Percentiles rank a stretch among this genome's conserved stretches.
phyloP scores from a whole-genome alignment of 768 basidiomycete genomes.

The Royoungia palumana region DNA sequence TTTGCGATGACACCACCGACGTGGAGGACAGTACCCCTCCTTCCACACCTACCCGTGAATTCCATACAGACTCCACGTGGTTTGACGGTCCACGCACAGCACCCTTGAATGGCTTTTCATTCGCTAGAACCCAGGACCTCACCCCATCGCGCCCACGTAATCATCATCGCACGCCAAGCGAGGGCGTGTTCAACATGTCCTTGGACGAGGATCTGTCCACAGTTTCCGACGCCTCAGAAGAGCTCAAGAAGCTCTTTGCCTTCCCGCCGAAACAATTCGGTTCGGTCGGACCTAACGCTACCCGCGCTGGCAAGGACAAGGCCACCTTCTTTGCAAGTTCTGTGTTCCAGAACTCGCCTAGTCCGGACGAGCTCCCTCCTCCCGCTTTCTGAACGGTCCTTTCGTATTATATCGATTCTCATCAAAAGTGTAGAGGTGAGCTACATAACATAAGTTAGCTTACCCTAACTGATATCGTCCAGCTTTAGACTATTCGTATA shows the following conservation, averaged over 20 bases:
- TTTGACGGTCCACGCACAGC: conserved; percentile 50
- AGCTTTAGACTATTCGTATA: conserved; percentile 39
- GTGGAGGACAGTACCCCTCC: conserved; percentile 41
- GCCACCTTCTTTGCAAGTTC: conserved; percentile 73
- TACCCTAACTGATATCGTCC: background rate
- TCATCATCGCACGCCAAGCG: conserved; percentile 64
- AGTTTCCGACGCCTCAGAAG: conserved; percentile 39
- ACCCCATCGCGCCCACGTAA: conserved; percentile 39
- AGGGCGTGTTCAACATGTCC: conserved; percentile 72
- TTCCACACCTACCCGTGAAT: conserved; percentile 53
- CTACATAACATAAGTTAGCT: background rate
- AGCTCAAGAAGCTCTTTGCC: conserved; percentile 33
- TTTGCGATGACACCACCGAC: conserved; percentile 72
- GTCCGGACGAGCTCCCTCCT: conserved; percentile 75
- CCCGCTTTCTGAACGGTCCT: conserved; percentile 52
- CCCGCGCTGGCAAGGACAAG: conserved; percentile 31
- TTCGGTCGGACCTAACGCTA: conserved; percentile 26
- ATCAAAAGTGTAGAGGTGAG: conserved; percentile 42
- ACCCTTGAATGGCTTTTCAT: conserved; percentile 40
- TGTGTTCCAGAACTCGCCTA: conserved; percentile 82
- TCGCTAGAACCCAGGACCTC: conserved; percentile 29
- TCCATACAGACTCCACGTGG: conserved; percentile 27
- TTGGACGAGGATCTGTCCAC: conserved; percentile 61
- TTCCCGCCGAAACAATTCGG: conserved; percentile 30
- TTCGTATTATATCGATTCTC: conserved; percentile 20